These are phyloP conservation scores for Vaccinium vitisidaea DNA, from an alignment of 148 eudicot genomes.

Conservation along the genomic window DNA sequence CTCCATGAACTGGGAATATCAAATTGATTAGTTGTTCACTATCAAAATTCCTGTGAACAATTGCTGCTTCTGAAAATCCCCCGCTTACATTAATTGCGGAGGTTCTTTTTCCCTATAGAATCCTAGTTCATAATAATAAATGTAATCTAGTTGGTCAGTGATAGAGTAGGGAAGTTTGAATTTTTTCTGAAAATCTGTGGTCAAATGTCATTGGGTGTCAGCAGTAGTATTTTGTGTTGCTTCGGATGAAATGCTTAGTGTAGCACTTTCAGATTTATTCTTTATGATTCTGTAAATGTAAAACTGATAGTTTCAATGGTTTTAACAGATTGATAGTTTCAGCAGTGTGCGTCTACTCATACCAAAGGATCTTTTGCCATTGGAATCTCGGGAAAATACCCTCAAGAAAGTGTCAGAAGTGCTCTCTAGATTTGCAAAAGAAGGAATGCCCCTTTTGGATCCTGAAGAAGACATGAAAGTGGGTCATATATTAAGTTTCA, in stretches of 20 bases:
- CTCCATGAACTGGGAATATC: background rate
- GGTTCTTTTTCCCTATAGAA: background rate
- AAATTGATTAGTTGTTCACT: background rate
- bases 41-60: background rate
- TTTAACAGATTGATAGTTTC: slow-evolving; percentile 63
- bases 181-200: background rate
- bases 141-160: background rate
- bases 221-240: background rate
- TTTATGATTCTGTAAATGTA: background rate
- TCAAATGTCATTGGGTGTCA: background rate
- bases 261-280: background rate
- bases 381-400: slow-evolving; percentile 83
- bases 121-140: background rate
- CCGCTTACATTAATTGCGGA: background rate
- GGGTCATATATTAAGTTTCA: background rate
- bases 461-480: slow-evolving; percentile 99
- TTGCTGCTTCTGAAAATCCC: background rate
- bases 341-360: slow-evolving; percentile 70
- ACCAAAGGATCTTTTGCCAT: slow-evolving; percentile 83
- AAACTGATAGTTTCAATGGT: background rate
- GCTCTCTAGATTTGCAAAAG: slow-evolving; percentile 72
- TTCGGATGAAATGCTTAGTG: background rate
- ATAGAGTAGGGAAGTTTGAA: background rate
- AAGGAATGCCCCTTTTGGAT: slow-evolving; percentile 82
- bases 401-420: slow-evolving; percentile 87